These are phyloP conservation scores for Phytophthora pseudosyringae DNA, from an alignment of 352 stramenopile genomes.

Conservation along the genomic window DNA sequence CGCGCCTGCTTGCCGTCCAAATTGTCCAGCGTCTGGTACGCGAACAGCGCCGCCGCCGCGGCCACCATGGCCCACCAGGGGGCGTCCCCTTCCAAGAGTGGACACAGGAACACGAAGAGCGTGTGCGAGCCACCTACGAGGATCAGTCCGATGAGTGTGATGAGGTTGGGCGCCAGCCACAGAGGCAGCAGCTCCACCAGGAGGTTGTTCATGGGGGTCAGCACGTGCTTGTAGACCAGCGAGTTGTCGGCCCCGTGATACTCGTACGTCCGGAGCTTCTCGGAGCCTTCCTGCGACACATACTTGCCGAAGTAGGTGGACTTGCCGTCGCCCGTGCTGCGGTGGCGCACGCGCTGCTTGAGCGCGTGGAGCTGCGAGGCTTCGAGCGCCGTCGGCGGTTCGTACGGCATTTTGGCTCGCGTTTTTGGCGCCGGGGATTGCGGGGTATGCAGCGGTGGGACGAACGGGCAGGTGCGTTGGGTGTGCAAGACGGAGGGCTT, in stretches of 20 bases:
- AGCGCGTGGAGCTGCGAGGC: constrained; percentile 49
- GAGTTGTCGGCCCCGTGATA: constrained; percentile 89
- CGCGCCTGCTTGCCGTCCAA: constrained; percentile 85
- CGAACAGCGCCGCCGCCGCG: constrained; percentile 66
- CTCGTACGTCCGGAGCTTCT: constrained; percentile 87
- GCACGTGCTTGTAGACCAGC: constrained; percentile 87
- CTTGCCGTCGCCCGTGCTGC: constrained; percentile 73
- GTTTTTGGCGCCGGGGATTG: neutral
- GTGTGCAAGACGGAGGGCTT: constrained; percentile 13
- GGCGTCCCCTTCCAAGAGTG: constrained; percentile 71
- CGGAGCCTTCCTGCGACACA: constrained; percentile 82
- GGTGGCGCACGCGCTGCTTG: constrained; percentile 76
- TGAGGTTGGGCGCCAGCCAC: constrained; percentile 86
- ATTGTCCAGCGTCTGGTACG: constrained; percentile 89
- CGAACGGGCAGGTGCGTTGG: neutral
- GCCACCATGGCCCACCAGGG: constrained; percentile 76
- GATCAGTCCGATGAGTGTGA: constrained; percentile 78
- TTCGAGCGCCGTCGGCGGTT: constrained; percentile 18
- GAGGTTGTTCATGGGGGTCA: constrained; percentile 89
- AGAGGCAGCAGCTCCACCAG: constrained; percentile 77
- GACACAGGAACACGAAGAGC: constrained; percentile 75
- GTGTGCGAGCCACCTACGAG: constrained; percentile 67
- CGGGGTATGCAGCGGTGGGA: neutral
- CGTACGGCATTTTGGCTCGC: constrained; percentile 12
- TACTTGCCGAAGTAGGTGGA: constrained; percentile 91